Evolutionary conservation across 768 basidiomycete genomes (phyloP), one percentile per base, ranked within the genome.

Genomic region (Boletales sp.): DNA sequence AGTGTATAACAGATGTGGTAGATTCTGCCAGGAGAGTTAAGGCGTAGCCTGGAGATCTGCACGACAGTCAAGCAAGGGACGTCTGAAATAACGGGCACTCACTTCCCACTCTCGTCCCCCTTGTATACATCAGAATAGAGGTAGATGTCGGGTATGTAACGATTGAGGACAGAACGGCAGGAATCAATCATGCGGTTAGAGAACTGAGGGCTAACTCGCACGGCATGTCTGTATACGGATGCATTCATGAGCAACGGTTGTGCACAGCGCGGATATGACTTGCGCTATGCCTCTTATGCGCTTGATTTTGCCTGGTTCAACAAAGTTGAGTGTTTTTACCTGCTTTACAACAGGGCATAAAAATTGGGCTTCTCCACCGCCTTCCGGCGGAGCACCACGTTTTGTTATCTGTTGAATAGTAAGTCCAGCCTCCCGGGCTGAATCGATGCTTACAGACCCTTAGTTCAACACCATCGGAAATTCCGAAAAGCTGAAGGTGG

Each of bases 91-190:
- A 28, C 13, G 35, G 12, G 21, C 0, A 72, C 93, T 54, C 58
- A 94, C 94, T 93, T 97, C 68, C 95, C 95, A 57, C 92, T 94
- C 54, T 98, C 96, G 15, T 91, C 90, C 8, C 94, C 94, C 66
- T 96, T 95, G 72, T 96, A 98, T 19, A 97, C 94, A 56, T 99
- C 96, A 4, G 96, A 95, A 67, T 97, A 95, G 35, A 99, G 82
- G 70, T 98, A 97, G 28, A 97, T 94, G 65, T 99, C 96, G 34
- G 96, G 95, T 51, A 98, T 96, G 67, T 90, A 96, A 5, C 94
- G 87, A 66, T 97, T 98, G 39, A 99, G 75, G 19, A 99, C 77
- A 3, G 91, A 94, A 35, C 96, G 84, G 15, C 91, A 84, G 8
- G 94, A 82, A 60, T 97, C 95, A 44, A 99, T 96, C 86, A 98